Evolutionary conservation across 2,329 filamentous ascomycete genomes (phyloP).

Genomic region (Talaromyces sp.): DNA sequence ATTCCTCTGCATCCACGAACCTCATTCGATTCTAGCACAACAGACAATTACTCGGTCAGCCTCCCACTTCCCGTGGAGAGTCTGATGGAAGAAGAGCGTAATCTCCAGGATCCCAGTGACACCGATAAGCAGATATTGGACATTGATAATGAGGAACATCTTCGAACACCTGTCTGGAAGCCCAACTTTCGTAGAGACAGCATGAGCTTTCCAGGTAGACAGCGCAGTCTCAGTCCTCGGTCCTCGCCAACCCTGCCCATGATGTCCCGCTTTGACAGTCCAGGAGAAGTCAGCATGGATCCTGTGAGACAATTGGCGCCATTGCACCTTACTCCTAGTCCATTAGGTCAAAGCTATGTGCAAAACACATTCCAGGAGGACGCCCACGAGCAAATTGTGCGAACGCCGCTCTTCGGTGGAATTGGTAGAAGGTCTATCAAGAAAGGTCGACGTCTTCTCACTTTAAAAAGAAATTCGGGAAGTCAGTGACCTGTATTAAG

Average conservation of each 20-base stretch:
- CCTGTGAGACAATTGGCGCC: constrained; percentile 13
- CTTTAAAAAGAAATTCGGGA: constrained; percentile 9
- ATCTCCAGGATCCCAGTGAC: constrained; percentile 47
- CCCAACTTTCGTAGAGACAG: neutral
- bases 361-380: constrained; percentile 19
- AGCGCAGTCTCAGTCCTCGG: neutral
- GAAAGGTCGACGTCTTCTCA: constrained; percentile 15
- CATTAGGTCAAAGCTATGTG: constrained; percentile 34
- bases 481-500: neutral
- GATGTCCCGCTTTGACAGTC: neutral
- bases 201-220: neutral
- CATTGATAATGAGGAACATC: neutral
- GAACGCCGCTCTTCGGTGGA: constrained; percentile 5
- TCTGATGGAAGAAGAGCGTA: constrained; percentile 72
- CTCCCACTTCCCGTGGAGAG: constrained; percentile 67
- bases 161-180: neutral
- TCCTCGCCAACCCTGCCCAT: constrained; percentile 3
- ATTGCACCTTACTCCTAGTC: constrained; percentile 26
- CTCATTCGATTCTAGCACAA: constrained; percentile 65
- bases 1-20: constrained; percentile 53
- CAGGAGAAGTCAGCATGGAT: neutral
- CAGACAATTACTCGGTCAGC: constrained; percentile 60
- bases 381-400: neutral
- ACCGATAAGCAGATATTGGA: neutral
- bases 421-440: constrained; percentile 1